These are phyloP conservation scores for Blastobotrys arbuscula DNA, from an alignment of 1,139 yeast genomes.

Conservation along the genomic window DNA sequence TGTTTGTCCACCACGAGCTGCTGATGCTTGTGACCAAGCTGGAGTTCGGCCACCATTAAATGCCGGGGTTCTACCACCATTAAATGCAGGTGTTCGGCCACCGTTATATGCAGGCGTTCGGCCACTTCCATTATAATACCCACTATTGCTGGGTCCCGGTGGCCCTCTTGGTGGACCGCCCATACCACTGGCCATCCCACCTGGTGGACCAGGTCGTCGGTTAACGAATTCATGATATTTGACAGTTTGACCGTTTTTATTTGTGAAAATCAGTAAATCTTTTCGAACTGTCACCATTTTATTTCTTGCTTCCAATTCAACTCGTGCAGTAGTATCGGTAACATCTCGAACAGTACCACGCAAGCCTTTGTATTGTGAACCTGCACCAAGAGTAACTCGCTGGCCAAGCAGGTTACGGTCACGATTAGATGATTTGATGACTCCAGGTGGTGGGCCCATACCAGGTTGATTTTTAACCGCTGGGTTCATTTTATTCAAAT, in stretches of 20 bases:
- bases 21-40: slow-evolving; percentile 48
- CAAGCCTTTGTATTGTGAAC: slow-evolving; percentile 90
- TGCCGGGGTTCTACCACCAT: slow-evolving; percentile 39
- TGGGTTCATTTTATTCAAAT: slow-evolving; percentile 82
- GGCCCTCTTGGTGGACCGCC: slow-evolving; percentile 9
- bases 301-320: slow-evolving; percentile 88
- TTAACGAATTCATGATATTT: slow-evolving; percentile 70
- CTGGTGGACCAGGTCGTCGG: slow-evolving; percentile 24
- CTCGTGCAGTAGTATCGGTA: slow-evolving; percentile 83
- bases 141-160: slow-evolving; percentile 27
- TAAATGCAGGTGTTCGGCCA: slow-evolving; percentile 40
- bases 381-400: slow-evolving; percentile 75
- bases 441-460: slow-evolving; percentile 50
- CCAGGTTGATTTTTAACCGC: slow-evolving; percentile 40
- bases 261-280: slow-evolving; percentile 64
- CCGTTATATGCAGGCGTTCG: slow-evolving; percentile 19
- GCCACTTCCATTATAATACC: slow-evolving; percentile 26
- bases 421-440: slow-evolving; percentile 54
- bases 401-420: slow-evolving; percentile 74
- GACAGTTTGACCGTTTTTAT: slow-evolving; percentile 57
- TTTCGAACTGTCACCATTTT: slow-evolving; percentile 84
- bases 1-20: slow-evolving; percentile 38
- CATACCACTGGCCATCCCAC: slow-evolving; percentile 1
- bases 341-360: slow-evolving; percentile 93
- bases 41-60: slow-evolving; percentile 42